Percentiles rank a stretch among this genome's conserved stretches.
phyloP scores from a whole-genome alignment of 2,329 filamentous ascomycete species.

The Hansfordia pulvinata region DNA sequence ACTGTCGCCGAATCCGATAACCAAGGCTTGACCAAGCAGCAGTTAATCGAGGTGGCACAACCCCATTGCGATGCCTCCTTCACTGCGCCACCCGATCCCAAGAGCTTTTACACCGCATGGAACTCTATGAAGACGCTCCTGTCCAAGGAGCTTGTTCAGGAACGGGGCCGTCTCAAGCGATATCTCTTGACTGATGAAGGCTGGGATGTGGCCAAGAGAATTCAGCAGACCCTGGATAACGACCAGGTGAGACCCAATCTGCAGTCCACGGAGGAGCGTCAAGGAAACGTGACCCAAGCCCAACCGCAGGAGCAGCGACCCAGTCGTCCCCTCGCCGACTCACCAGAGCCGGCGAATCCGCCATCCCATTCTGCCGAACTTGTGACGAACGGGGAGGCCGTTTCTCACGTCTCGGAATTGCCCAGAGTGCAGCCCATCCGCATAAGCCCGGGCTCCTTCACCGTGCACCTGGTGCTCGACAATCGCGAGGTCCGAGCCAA shows the following conservation, averaged over 20 bases:
- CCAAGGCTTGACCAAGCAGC: conserved; percentile 49
- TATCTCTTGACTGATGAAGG: conserved; percentile 67
- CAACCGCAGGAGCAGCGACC: conserved; percentile 5
- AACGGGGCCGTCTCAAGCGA: conserved; percentile 52
- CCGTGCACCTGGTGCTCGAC: conserved; percentile 61
- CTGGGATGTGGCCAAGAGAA: conserved; percentile 57
- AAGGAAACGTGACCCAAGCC: conserved; percentile 11
- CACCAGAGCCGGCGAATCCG: too few species aligned
- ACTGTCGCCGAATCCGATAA: conserved; percentile 39
- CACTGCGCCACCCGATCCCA: conserved; percentile 50
- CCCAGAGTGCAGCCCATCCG: conserved; percentile 44
- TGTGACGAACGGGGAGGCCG: conserved; percentile 21
- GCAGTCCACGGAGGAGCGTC: too few species aligned
- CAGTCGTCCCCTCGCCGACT: too few species aligned
- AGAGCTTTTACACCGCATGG: conserved; percentile 68
- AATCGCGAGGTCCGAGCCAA: conserved; percentile 60
- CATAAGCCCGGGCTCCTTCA: conserved; percentile 52
- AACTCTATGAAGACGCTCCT: conserved; percentile 67
- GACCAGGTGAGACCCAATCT: conserved; percentile 6
- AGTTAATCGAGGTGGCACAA: conserved; percentile 57
- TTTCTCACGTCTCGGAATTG: conserved; percentile 14
- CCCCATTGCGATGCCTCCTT: conserved; percentile 63
- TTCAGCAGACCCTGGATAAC: conserved; percentile 32
- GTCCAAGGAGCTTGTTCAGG: conserved; percentile 60
- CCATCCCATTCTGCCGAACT: conserved; percentile 24